Percentiles rank a stretch among this genome's conserved stretches.
These are phyloP conservation scores for Murraya paniculata DNA, from an alignment of 345 rosid genomes.

Conservation along the genomic window DNA sequence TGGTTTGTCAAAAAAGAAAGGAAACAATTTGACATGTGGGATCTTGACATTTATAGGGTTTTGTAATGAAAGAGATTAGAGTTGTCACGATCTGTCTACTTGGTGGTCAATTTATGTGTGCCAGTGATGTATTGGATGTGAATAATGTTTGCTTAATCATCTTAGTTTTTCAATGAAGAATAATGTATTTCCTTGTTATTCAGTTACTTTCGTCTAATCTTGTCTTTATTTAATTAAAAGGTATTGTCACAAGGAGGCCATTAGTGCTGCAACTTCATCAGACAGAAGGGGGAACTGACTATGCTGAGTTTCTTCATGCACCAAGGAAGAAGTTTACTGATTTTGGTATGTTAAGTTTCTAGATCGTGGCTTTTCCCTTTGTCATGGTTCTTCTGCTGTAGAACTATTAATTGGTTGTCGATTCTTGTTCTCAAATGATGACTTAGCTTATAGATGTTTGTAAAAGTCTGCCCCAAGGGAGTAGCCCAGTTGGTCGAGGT, in stretches of 20 bases:
- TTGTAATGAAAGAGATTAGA: background rate
- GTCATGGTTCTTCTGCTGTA: background rate
- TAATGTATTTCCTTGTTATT: background rate
- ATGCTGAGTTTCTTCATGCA: conserved; percentile 98
- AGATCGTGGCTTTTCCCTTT: background rate
- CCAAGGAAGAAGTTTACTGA: conserved; percentile 76
- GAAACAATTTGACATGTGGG: conserved; percentile 7
- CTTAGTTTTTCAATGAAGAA: background rate
- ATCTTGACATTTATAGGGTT: conserved; percentile 11
- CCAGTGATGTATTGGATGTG: background rate
- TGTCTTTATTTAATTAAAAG: conserved; percentile 30
- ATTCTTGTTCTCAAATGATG: background rate
- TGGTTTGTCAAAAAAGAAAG: background rate
- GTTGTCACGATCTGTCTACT: conserved; percentile 3
- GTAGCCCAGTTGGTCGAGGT: no score
- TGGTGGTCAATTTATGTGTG: background rate
- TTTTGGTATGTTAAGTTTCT: conserved; percentile 56
- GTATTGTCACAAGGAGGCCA: conserved; percentile 97
- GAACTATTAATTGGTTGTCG: background rate
- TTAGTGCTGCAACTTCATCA: conserved; percentile 96
- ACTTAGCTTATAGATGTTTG: background rate
- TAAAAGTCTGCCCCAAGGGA: background rate
- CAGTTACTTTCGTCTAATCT: background rate
- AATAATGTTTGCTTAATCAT: background rate
- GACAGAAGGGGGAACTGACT: conserved; percentile 71